A percentile compares a stretch with the other conserved stretches of the same genome.
Evolutionary conservation across 192 early-diverging fungal genomes (phyloP).

Genomic region (Helicostylum pulchrum): DNA sequence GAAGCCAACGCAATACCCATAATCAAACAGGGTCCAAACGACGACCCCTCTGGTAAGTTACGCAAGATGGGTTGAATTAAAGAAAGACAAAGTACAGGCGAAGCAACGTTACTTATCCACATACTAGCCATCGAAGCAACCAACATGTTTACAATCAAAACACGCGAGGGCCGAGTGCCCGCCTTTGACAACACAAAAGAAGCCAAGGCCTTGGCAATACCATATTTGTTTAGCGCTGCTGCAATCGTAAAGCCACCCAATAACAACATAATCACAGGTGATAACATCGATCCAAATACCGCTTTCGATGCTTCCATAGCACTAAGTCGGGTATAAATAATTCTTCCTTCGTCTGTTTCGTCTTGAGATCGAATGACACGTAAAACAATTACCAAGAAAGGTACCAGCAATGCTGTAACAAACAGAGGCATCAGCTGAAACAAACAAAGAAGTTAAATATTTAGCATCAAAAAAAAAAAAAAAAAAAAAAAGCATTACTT

Average conservation of each 20-base stretch:
- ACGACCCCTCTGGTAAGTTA: conserved; percentile 72
- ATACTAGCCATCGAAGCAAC: conserved; percentile 94
- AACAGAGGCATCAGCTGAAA: conserved; percentile 82
- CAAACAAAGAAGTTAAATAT: not conserved
- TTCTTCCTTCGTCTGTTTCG: conserved; percentile 36
- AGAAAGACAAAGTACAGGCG: conserved; percentile 95
- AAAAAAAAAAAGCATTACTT: conserved; percentile 67
- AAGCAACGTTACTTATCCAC: conserved; percentile 98
- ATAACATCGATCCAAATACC: conserved; percentile 93
- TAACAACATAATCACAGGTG: conserved; percentile 92
- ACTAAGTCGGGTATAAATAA: conserved; percentile 47
- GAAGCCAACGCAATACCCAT: conserved; percentile 94
- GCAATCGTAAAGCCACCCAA: conserved; percentile 94
- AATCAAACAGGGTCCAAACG: conserved; percentile 86
- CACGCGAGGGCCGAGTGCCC: conserved; percentile 75
- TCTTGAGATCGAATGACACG: conserved; percentile 69
- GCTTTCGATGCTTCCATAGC: conserved; percentile 77
- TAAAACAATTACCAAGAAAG: conserved; percentile 78
- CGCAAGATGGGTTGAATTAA: conserved; percentile 91
- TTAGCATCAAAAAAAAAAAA: no score
- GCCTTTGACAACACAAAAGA: conserved; percentile 83
- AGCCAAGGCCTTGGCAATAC: conserved; percentile 88
- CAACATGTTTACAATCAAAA: conserved; percentile 91
- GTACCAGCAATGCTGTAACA: conserved; percentile 86
- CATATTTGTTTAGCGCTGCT: conserved; percentile 90